phyloP scores from a whole-genome alignment of 2,329 filamentous ascomycete species.

The Coniochaeta sp. region DNA sequence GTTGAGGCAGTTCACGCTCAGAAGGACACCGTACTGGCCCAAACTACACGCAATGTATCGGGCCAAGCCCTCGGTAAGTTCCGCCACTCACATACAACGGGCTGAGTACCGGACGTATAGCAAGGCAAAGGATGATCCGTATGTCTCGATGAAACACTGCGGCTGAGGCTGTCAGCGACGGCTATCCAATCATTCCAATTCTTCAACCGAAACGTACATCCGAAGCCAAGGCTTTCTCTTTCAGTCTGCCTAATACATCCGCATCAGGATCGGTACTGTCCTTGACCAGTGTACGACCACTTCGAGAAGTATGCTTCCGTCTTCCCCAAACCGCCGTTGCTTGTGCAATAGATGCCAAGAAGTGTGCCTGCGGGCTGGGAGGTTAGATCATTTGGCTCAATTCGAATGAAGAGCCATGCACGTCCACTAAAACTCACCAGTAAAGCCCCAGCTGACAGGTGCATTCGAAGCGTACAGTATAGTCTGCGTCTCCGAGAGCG shows the following conservation, averaged over 20 bases:
- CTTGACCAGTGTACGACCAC: conserved; percentile 36
- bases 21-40: neutral
- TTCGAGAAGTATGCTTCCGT: conserved; percentile 37
- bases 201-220: neutral
- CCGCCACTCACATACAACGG: neutral
- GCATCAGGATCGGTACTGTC: conserved; percentile 23
- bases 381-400: neutral
- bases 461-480: conserved; percentile 24
- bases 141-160: neutral
- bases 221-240: neutral
- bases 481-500: conserved; percentile 21
- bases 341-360: conserved; percentile 44
- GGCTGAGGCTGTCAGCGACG: neutral
- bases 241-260: neutral
- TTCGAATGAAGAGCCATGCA: neutral
- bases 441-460: conserved; percentile 30
- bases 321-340: conserved; percentile 34
- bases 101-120: neutral
- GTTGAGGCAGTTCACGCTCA: too few relatives aligned
- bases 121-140: neutral
- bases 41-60: neutral
- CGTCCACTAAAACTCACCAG: conserved; percentile 20
- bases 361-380: conserved; percentile 28
- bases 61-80: neutral
- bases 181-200: neutral